These are phyloP conservation scores for Trichoderma semiorbis DNA, from an alignment of 2,329 filamentous ascomycete genomes.

Conservation along the genomic window DNA sequence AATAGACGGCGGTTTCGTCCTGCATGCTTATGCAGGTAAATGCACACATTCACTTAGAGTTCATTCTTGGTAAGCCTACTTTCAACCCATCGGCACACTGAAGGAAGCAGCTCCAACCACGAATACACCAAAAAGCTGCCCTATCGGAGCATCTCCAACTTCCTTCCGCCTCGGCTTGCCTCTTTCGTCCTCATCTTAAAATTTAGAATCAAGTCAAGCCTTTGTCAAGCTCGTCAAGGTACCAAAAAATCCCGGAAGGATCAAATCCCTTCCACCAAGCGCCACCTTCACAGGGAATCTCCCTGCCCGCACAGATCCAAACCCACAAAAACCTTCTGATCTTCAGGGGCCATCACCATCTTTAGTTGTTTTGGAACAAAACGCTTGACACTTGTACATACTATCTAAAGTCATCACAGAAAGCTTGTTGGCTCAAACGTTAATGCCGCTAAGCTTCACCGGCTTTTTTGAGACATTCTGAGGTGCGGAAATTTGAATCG, in stretches of 20 bases:
- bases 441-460: constrained; percentile 1
- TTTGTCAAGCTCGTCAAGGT: neutral
- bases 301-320: neutral
- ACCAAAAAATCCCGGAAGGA: neutral
- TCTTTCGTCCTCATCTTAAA: constrained; percentile 8
- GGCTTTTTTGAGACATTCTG: constrained; percentile 17
- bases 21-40: neutral
- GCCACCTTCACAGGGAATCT: neutral
- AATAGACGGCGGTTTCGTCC: neutral
- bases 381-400: neutral
- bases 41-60: neutral
- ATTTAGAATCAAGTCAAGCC: neutral
- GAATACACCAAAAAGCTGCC: neutral
- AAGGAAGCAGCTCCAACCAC: neutral
- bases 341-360: constrained; percentile 21
- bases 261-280: neutral
- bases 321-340: constrained; percentile 15
- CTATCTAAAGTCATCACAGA: neutral
- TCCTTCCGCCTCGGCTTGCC: neutral
- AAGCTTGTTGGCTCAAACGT: neutral
- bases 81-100: neutral
- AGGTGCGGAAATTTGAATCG: constrained; percentile 30
- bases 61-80: neutral
- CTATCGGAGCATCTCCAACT: constrained; percentile 2
- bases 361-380: neutral